Evolutionary conservation across 768 basidiomycete genomes (phyloP).

Genomic region (Xerocomellus dryophilus): DNA sequence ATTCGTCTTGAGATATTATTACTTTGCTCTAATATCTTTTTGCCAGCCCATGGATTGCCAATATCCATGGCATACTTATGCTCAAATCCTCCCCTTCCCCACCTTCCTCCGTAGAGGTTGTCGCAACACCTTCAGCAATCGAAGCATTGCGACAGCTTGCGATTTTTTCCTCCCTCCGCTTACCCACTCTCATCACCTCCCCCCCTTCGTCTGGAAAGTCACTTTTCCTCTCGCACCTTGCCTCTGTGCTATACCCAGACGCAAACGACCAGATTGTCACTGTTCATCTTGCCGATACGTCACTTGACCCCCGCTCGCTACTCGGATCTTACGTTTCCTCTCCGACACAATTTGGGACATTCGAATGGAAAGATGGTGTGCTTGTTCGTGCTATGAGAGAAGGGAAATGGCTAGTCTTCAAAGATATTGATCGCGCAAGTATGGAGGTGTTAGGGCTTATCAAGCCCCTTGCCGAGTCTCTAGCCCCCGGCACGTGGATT

Average conservation of each 20-base stretch:
- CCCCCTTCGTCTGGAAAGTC: slow-evolving; percentile 88
- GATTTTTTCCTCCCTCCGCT: slow-evolving; percentile 58
- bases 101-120: slow-evolving; percentile 39
- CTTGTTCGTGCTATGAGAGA: slow-evolving; percentile 85
- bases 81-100: slow-evolving; percentile 43
- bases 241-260: slow-evolving; percentile 58
- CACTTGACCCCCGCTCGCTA: slow-evolving; percentile 88
- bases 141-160: slow-evolving; percentile 61
- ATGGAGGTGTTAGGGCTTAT: slow-evolving; percentile 86
- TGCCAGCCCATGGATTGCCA: slow-evolving; percentile 52
- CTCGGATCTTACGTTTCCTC: slow-evolving; percentile 94
- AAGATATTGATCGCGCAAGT: slow-evolving; percentile 89
- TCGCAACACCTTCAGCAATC: slow-evolving; percentile 62
- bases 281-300: slow-evolving; percentile 92
- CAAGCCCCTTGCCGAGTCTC: slow-evolving; percentile 78
- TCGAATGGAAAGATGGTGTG: slow-evolving; percentile 96
- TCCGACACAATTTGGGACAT: slow-evolving; percentile 73
- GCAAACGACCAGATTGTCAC: slow-evolving; percentile 68
- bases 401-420: slow-evolving; percentile 89
- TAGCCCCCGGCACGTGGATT: slow-evolving; percentile 66
- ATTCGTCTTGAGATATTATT: neutral
- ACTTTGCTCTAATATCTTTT: slow-evolving; percentile 12
- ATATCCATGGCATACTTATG: slow-evolving; percentile 66
- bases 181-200: slow-evolving; percentile 82
- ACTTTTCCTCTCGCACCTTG: slow-evolving; percentile 73